Conservation (phyloP, 2,329 filamentous ascomycete genomes). For the Fusarium tricinctum region DNA sequence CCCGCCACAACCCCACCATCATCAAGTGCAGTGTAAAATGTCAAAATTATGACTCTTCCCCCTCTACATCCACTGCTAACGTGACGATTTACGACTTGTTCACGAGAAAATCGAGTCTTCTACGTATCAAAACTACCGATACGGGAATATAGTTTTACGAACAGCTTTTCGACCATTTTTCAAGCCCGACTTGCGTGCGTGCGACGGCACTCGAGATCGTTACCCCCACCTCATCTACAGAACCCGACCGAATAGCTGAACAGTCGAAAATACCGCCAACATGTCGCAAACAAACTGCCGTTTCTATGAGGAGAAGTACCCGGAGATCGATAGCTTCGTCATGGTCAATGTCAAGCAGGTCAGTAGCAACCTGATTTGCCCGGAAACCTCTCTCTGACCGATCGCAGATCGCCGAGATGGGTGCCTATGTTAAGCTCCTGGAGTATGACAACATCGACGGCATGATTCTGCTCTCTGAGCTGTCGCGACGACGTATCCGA, state of each 20-base stretch:
- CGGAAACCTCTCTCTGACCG: conserved; percentile 40
- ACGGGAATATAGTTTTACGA: conserved; percentile 9
- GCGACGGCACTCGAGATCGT: conserved; percentile 47
- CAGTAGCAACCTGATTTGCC: conserved; percentile 50
- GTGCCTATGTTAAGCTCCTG: conserved; percentile 98
- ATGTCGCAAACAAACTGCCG: conserved; percentile 98
- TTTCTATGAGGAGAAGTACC: conserved; percentile 96
- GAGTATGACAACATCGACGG: conserved; percentile 99
- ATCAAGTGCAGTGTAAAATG: conserved; percentile 55
- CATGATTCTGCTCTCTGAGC: conserved; percentile 98
- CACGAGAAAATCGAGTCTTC: conserved; percentile 33
- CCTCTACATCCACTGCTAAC: conserved; percentile 42
- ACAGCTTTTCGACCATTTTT: conserved; percentile 32
- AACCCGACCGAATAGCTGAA: conserved; percentile 45
- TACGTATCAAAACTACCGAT: conserved; percentile 17
- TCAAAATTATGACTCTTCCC: conserved; percentile 61
- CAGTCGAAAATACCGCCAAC: conserved; percentile 65
- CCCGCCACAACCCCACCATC: conserved; percentile 59
- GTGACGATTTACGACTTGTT: conserved; percentile 46
- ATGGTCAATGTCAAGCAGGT: conserved; percentile 99
- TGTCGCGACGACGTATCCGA: conserved; percentile 97
- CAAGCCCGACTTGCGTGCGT: conserved; percentile 41
- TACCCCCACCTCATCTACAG: conserved; percentile 52
- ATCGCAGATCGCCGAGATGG: conserved; percentile 95
- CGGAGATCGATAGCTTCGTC: conserved; percentile 98